A percentile compares a stretch with the other conserved stretches of the same genome.
phyloP scores from a whole-genome alignment of 768 basidiomycete species.

The Lactarius pseudohatsudake region DNA sequence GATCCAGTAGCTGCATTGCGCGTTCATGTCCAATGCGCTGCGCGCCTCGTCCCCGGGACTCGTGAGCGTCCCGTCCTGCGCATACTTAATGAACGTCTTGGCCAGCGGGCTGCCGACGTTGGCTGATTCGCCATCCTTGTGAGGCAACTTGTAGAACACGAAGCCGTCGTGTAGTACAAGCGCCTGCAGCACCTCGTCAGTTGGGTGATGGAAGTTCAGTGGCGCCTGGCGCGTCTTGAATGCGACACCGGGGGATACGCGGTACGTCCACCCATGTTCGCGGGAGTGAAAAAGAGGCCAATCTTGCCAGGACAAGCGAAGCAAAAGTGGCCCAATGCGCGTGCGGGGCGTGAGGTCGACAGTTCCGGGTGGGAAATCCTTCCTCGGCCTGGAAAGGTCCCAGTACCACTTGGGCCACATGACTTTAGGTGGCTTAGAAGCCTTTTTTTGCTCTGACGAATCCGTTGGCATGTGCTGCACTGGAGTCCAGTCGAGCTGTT shows the following conservation, averaged over 20 bases:
- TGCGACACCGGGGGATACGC: conserved; percentile 52
- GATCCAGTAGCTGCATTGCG: conserved; percentile 97
- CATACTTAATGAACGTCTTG: conserved; percentile 86
- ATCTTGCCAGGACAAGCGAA: conserved; percentile 84
- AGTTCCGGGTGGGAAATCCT: conserved; percentile 61
- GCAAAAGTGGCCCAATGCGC: conserved; percentile 77
- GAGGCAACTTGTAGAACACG: conserved; percentile 89
- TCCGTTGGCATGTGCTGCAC: conserved; percentile 25
- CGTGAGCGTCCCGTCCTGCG: conserved; percentile 82
- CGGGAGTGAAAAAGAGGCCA: conserved; percentile 84
- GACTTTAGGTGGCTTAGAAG: conserved; percentile 42
- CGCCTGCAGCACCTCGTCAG: conserved; percentile 59
- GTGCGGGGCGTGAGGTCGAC: conserved; percentile 86
- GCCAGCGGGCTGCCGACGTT: conserved; percentile 93
- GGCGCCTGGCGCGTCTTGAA: conserved; percentile 48
- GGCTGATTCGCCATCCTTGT: conserved; percentile 91
- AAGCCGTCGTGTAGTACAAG: conserved; percentile 48
- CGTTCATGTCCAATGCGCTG: conserved; percentile 88
- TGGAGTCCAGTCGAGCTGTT: conserved; percentile 67
- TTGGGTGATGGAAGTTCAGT: conserved; percentile 60
- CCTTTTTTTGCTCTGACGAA: conserved; percentile 15
- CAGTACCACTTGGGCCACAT: conserved; percentile 98
- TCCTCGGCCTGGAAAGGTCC: conserved; percentile 79
- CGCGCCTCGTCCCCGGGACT: conserved; percentile 80
- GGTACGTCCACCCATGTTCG: conserved; percentile 90